Conservation (phyloP, 2,329 filamentous ascomycete genomes). For the Penicillium expansum region DNA sequence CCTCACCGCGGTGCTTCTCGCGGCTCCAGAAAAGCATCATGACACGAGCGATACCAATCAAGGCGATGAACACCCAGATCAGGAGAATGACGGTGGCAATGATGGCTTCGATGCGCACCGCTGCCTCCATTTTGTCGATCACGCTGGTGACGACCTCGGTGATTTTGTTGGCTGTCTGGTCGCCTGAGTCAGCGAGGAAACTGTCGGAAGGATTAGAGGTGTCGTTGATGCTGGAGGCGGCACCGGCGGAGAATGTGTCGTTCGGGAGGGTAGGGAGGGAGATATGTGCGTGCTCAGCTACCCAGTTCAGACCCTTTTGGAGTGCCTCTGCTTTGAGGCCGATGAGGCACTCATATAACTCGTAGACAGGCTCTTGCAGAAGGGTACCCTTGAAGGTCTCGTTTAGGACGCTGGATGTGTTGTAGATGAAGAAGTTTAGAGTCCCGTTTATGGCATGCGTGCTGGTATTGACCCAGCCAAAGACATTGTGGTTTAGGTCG, state of each 20-base stretch:
- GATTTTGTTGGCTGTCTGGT: conserved; percentile 75
- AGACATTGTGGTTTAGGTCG: conserved; percentile 78
- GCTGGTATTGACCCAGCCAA: conserved; percentile 82
- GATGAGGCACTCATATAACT: conserved; percentile 83
- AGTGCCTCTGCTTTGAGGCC: conserved; percentile 80
- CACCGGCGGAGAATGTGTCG: conserved; percentile 79
- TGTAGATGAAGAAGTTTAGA: conserved; percentile 74
- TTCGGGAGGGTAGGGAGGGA: conserved; percentile 73
- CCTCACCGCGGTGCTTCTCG: conserved; percentile 61
- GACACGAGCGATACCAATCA: conserved; percentile 70
- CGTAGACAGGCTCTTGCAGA: conserved; percentile 72
- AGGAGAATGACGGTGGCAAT: conserved; percentile 73
- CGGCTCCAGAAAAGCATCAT: conserved; percentile 58
- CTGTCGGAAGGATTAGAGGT: conserved; percentile 57
- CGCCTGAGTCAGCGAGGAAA: conserved; percentile 75
- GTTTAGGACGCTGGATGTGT: conserved; percentile 72
- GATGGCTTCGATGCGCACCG: conserved; percentile 72
- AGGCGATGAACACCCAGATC: conserved; percentile 72
- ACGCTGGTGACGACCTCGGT: conserved; percentile 71
- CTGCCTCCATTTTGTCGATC: conserved; percentile 62
- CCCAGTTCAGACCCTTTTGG: conserved; percentile 89
- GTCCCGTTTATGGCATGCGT: conserved; percentile 82
- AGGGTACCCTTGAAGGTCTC: conserved; percentile 77
- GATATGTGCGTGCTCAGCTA: conserved; percentile 80
- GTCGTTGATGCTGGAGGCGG: conserved; percentile 54